Evolutionary conservation across 192 early-diverging fungal species (phyloP).

Genomic region (Glomus cerebriforme): DNA sequence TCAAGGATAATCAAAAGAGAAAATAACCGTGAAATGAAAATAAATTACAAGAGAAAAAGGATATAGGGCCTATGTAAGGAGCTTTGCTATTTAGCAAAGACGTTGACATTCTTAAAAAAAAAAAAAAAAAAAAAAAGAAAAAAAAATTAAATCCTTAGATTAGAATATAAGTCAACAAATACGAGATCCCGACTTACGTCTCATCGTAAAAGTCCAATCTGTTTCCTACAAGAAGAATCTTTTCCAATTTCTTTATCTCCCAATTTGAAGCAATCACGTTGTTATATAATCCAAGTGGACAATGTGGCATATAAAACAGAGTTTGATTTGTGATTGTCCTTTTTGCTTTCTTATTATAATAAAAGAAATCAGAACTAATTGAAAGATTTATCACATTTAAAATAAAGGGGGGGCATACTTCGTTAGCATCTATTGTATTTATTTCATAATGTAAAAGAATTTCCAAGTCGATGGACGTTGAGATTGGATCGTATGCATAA

Average conservation of each 20-base stretch:
- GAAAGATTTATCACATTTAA: not conserved
- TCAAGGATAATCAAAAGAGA: not conserved
- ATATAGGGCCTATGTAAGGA: conserved; percentile 23
- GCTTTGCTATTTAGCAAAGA: conserved; percentile 10
- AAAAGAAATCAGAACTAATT: conserved; percentile 33
- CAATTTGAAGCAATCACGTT: conserved; percentile 42
- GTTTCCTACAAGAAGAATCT: conserved; percentile 42
- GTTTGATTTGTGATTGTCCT: conserved; percentile 27
- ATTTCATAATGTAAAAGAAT: not conserved
- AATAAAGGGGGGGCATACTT: conserved; percentile 5
- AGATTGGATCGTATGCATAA: conserved; percentile 16
- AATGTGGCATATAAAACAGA: conserved; percentile 48
- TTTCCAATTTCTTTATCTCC: conserved; percentile 31
- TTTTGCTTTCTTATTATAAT: conserved; percentile 36
- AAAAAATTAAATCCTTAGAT: not conserved
- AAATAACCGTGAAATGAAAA: not conserved
- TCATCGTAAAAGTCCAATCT: conserved; percentile 47
- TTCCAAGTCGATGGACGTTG: not conserved
- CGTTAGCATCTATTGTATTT: conserved; percentile 1
- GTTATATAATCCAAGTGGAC: conserved; percentile 46
- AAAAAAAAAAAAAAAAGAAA: not conserved
- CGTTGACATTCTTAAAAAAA: not conserved
- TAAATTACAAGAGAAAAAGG: not conserved
- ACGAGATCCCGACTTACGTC: conserved; percentile 26
- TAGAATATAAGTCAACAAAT: not conserved